A percentile compares a stretch with the other conserved stretches of the same genome.
These are phyloP conservation scores for Hura crepitans DNA, from an alignment of 441 rosid genomes.

Conservation along the genomic window DNA sequence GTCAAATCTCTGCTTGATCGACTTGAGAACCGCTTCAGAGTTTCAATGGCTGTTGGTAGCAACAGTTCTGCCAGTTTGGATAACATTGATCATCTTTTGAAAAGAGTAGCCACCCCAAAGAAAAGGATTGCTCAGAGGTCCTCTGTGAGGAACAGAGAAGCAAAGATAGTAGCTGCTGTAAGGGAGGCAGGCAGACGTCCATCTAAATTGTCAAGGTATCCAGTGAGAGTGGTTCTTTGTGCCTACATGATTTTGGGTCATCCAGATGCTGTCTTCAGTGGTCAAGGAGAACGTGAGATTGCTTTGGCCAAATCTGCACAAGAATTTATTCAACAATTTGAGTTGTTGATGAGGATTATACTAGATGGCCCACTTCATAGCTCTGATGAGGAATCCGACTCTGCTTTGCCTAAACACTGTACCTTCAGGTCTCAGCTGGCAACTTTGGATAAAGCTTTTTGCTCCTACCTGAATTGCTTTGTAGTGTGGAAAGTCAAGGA, in stretches of 20 bases:
- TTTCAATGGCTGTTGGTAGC: slow-evolving; percentile 21
- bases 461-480: slow-evolving; percentile 70
- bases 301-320: slow-evolving; percentile 64
- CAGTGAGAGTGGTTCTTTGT: slow-evolving; percentile 79
- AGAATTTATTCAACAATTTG: slow-evolving; percentile 61
- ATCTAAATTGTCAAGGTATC: slow-evolving; percentile 58
- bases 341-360: slow-evolving; percentile 63
- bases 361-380: slow-evolving; percentile 62
- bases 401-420: slow-evolving; percentile 39
- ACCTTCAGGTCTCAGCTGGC: slow-evolving; percentile 76
- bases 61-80: slow-evolving; percentile 39
- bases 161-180: slow-evolving; percentile 13
- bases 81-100: slow-evolving; percentile 84
- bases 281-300: slow-evolving; percentile 77
- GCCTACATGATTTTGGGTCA: slow-evolving; percentile 92
- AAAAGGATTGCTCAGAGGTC: slow-evolving; percentile 44
- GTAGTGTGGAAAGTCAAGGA: slow-evolving; percentile 96
- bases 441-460: slow-evolving; percentile 82
- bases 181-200: slow-evolving; percentile 26
- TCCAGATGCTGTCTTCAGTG: slow-evolving; percentile 92
- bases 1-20: slow-evolving; percentile 72
- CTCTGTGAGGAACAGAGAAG: slow-evolving; percentile 37
- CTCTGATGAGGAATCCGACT: slow-evolving; percentile 51
- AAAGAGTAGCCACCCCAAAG: slow-evolving; percentile 70
- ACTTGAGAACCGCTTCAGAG: slow-evolving; percentile 59